Evolutionary conservation across 2,329 filamentous ascomycete species (phyloP), one percentile per base, ranked within the genome.

Genomic region (Orbilia quercus): DNA sequence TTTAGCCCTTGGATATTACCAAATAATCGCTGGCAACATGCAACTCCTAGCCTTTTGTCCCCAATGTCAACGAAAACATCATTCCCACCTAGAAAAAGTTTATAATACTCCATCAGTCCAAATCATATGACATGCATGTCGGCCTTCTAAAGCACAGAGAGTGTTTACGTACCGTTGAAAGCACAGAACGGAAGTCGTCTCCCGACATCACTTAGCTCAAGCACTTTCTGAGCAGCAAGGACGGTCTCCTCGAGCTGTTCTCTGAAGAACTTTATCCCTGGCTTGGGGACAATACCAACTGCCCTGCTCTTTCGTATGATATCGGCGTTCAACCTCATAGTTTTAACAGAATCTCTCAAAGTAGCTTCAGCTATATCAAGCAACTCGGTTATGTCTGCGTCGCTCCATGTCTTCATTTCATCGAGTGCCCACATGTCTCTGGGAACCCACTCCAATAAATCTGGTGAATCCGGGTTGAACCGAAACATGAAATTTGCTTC

Each of bases 51-150:
- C 59, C 90, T 92, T 82, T 99, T 99, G 82, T 99, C 95, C 64
- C 95, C 95, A 79, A 99, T 97, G 80, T 99, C 95, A 60, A 99
- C 93, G 81, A 99, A 99, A 44, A 98, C 92, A 80, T 99, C 95
- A 75, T 95, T 94, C 9, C 95, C 95, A 60, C 94, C 84, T 85
- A 47, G 16, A 20, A 25, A 31, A 16, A 4, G 22, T 1, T 18
- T 11, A 16, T 1, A 40, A 54, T 22, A 67, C 14, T 16, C 31
- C 2, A 42, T 65, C 25, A 58, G 22, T 22, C 18, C 54, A 6
- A 34, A 34, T 22, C 51, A 20, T 38, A 22, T 7, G 6, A 2
- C 12, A 47, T 22, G 20, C 14, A 2, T 2, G 6, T 9, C 28
- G 2, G 20, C 7, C 7, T 9, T 7, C 11, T 12, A 54, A n/a